phyloP scores from a whole-genome alignment of 2,329 filamentous ascomycete species.

The Emmonsiellopsis sp. region DNA sequence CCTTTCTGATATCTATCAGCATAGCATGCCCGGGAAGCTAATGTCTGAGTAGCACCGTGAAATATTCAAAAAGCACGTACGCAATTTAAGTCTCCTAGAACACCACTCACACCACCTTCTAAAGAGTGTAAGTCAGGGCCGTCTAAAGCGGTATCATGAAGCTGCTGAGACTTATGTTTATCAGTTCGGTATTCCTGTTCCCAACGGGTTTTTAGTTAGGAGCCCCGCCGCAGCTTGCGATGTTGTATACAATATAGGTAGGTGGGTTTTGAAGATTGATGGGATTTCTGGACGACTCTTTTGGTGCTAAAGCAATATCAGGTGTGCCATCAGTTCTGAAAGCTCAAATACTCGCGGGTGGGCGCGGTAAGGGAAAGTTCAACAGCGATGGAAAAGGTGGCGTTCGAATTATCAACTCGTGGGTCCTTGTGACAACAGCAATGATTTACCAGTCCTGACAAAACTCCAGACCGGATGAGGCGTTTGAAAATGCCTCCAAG shows the following conservation, averaged over 20 bases:
- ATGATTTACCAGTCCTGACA: too few relatives aligned
- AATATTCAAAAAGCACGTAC: constrained; percentile 9
- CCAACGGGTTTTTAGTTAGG: neutral
- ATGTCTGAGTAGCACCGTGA: too few relatives aligned
- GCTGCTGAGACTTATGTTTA: neutral
- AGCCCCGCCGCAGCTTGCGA: neutral
- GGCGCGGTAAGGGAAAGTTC: constrained; percentile 23
- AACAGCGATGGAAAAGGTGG: constrained; percentile 22
- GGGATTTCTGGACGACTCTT: neutral
- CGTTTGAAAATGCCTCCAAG: constrained; percentile 17
- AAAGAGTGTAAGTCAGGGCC: constrained; percentile 12
- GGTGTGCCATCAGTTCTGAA: constrained; percentile 22
- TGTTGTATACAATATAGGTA: neutral
- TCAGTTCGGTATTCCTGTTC: neutral
- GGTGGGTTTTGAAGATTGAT: neutral
- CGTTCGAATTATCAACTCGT: constrained; percentile 20
- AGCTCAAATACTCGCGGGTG: constrained; percentile 24
- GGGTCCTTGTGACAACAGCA: neutral
- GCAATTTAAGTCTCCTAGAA: constrained; percentile 17
- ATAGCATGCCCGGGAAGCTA: too few relatives aligned
- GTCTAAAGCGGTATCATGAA: neutral
- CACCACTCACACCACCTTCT: constrained; percentile 19
- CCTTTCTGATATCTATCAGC: too few relatives aligned
- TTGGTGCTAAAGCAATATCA: constrained; percentile 4
- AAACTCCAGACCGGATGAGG: constrained; percentile 16